Conservation (phyloP, 768 basidiomycete species). For the Pleurotus ostreatus region DNA sequence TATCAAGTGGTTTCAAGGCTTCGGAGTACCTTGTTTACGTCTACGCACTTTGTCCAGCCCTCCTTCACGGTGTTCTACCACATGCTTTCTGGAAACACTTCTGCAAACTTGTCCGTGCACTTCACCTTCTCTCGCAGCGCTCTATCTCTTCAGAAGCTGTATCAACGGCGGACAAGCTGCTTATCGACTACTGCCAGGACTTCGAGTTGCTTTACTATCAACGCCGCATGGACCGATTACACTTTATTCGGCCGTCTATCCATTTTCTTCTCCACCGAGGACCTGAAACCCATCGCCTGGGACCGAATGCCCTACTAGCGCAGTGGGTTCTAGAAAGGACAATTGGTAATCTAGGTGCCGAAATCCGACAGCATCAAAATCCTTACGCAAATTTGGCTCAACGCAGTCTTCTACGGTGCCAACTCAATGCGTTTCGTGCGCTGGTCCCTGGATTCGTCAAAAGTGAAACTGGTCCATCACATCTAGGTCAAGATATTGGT, state of each 20-base stretch:
- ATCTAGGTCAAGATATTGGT: too few species aligned
- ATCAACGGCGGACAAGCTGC: background rate
- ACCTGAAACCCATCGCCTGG: too few species aligned
- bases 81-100: conserved; percentile 11
- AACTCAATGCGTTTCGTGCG: too few species aligned
- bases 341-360: too few species aligned
- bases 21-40: conserved; percentile 12
- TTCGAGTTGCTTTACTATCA: conserved; percentile 17
- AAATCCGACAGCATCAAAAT: too few species aligned
- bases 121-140: conserved; percentile 9
- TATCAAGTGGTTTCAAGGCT: conserved; percentile 18
- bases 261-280: too few species aligned
- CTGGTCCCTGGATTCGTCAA: too few species aligned
- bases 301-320: too few species aligned
- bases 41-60: conserved; percentile 11
- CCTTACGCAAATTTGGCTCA: too few species aligned
- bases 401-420: too few species aligned
- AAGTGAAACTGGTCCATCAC: too few species aligned
- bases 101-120: conserved; percentile 14
- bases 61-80: conserved; percentile 10
- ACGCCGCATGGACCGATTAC: conserved; percentile 11
- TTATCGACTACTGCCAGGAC: conserved; percentile 12
- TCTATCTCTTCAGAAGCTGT: conserved; percentile 1
- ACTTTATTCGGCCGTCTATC: conserved; percentile 8
- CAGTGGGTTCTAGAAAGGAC: too few species aligned